Base-by-base conservation (phyloP, 2,329 filamentous ascomycete species). In the Chlorencoelia australis region DNA sequence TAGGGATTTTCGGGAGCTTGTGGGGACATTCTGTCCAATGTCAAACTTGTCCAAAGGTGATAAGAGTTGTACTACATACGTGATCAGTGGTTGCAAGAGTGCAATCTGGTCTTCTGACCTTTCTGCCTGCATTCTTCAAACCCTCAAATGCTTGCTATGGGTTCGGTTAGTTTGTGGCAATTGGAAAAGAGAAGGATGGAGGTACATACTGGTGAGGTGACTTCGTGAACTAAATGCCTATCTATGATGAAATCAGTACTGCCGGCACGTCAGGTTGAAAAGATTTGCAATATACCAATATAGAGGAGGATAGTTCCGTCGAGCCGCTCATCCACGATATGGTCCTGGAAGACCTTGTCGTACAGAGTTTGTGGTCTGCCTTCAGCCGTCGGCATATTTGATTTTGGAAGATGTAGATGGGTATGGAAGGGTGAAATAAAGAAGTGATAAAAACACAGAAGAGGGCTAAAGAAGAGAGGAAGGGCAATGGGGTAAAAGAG, bases 21-120 rank as follows among this genome's bases (percentile, higher is more conserved):
- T 98, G 37, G 91, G 91, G 41, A 96, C 83, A 65, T 96, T 98
- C 85, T 93, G 52, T 10, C n/a, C n/a, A n/a, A n/a, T n/a, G n/a
- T n/a, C n/a, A n/a, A n/a, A n/a, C n/a, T n/a, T 19, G 13, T 3
- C 10, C 7, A 7, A 13, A 11, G 18, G n/a, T n/a, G n/a, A n/a
- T n/a, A n/a, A n/a, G n/a, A n/a, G n/a, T n/a, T n/a, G n/a, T n/a
- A 25, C 6, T 21, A 26, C 33, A 33, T 36, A 28, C 29, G 65
- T 98, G 89, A 63, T 98, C 91, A 43, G 88, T 93, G 29, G 91
- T 98, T 40, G 85, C 89, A 42, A 98, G 74, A 50, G 91, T 96
- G 72, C 89, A 95, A 65, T 98, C 91, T 41, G 89, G 88, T 66
- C 91, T 75, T 63, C 91, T 80, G 46, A 98, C 88, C 62, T 79